These are phyloP conservation scores for Scenedesmus sp. DNA, from an alignment of 163 green algal genomes.

Conservation along the genomic window DNA sequence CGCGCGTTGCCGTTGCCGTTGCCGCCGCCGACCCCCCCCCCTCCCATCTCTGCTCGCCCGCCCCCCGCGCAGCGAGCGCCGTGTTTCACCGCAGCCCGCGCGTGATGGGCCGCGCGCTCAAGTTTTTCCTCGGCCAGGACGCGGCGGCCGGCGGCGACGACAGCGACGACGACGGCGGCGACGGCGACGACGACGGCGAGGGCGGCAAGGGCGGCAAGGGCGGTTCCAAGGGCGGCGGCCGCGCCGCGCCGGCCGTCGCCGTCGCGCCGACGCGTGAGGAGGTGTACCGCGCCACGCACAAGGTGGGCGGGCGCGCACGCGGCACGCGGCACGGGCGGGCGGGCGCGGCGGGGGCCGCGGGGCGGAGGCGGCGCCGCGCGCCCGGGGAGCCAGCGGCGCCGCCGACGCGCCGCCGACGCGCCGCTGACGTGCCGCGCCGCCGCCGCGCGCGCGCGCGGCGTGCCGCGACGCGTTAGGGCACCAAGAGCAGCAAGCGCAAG, in stretches of 20 bases:
- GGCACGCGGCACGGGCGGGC: too few species aligned
- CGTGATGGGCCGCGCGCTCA: slow-evolving; percentile 89
- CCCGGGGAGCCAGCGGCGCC: too few species aligned
- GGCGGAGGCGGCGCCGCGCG: too few species aligned
- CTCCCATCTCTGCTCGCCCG: not conserved
- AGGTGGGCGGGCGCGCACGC: slow-evolving; percentile 53
- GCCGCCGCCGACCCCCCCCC: too few species aligned
- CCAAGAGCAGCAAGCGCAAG: slow-evolving; percentile 86
- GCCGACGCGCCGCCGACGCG: too few species aligned
- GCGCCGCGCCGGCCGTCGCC: slow-evolving; percentile 8
- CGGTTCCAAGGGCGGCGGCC: not conserved
- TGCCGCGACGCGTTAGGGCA: slow-evolving; percentile 61
- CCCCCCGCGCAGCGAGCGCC: slow-evolving; percentile 66
- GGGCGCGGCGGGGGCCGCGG: too few species aligned
- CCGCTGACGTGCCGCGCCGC: too few species aligned
- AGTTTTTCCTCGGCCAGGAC: slow-evolving; percentile 97
- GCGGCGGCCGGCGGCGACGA: slow-evolving; percentile 57
- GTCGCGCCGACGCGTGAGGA: slow-evolving; percentile 76
- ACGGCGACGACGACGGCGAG: slow-evolving; percentile 52
- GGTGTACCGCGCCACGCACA: slow-evolving; percentile 90
- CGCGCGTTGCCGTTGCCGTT: not conserved
- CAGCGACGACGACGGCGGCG: slow-evolving; percentile 70
- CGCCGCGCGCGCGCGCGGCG: not conserved
- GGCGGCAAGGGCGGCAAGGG: slow-evolving; percentile 26
- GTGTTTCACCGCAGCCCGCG: slow-evolving; percentile 74